Evolutionary conservation across 495 filamentous ascomycete species (phyloP), one percentile per base, ranked within the genome.

Genomic region (Rhizodiscina lignyota): DNA sequence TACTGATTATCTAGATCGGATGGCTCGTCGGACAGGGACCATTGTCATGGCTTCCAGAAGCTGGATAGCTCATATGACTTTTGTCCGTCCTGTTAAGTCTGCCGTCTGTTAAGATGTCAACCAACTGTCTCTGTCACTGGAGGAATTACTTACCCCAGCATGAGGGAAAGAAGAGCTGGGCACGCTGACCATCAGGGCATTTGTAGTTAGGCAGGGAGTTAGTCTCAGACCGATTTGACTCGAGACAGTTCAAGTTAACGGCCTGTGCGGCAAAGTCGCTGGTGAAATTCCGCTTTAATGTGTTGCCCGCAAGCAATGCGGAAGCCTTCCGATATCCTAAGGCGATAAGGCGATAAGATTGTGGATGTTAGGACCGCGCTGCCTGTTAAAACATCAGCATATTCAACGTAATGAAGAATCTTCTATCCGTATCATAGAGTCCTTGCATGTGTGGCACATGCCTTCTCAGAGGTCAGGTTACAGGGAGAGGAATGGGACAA

Each of bases 301-400:
- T 61, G 47, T 77, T 61, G 26, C 82, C 82, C 26, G 74, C 65
- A n/a, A 84, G 43, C 76, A 87, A n/a, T 84, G 40, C 78, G 79
- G 51, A 82, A 77, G 18, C 70, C 74, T 11, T 61, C 47, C 1
- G 82, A n/a, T n/a, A n/a, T n/a, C n/a, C n/a, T n/a, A n/a, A n/a
- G n/a, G n/a, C n/a, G n/a, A 79, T 58, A 83, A 84, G 13, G 78
- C 56, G 34, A 64, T 54, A 43, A 80, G 64, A 24, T 70, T 59
- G 41, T 77, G 67, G 36, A 67, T 62, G 26, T 66, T 64, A 2
- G 64, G 50, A 28, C 67, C 69, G 40, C 77, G 73, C 39, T 69
- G 67, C 40, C 79, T 66, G 55, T 84, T 84, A 57, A n/a, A n/a
- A n/a, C n/a, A n/a, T n/a, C n/a, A n/a, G n/a, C n/a, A n/a, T n/a